phyloP scores from a whole-genome alignment of 179 eudicot species.

The Beta corolliflora region DNA sequence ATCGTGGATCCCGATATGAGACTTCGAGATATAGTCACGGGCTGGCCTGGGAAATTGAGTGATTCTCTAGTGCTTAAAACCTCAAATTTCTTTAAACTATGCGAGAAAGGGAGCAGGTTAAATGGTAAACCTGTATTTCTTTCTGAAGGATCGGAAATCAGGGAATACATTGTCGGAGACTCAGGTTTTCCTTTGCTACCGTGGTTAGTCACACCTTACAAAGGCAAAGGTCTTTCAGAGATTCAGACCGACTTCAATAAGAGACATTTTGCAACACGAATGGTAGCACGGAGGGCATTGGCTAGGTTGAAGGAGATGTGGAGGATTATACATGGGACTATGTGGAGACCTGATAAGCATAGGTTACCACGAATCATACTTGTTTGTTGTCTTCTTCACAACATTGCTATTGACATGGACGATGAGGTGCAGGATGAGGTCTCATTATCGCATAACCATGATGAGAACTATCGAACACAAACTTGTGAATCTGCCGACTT shows the following conservation, averaged over 20 bases:
- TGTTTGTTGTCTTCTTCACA: constrained; percentile 81
- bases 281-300: constrained; percentile 72
- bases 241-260: constrained; percentile 56
- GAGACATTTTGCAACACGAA: constrained; percentile 60
- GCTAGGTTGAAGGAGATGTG: constrained; percentile 72
- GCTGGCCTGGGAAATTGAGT: constrained; percentile 85
- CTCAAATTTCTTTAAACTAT: constrained; percentile 56
- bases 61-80: constrained; percentile 55
- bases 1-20: constrained; percentile 83
- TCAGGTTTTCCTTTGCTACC: constrained; percentile 67
- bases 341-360: constrained; percentile 90
- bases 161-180: constrained; percentile 82
- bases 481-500: constrained; percentile 57
- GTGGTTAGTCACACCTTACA: constrained; percentile 85
- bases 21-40: constrained; percentile 70
- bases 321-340: constrained; percentile 69
- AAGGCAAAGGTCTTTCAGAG: constrained; percentile 49
- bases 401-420: constrained; percentile 64
- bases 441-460: constrained; percentile 47
- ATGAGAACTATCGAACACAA: constrained; percentile 52
- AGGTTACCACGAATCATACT: constrained; percentile 80
- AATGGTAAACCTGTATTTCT: constrained; percentile 44
- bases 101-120: constrained; percentile 66
- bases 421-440: constrained; percentile 51
- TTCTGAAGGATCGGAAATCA: constrained; percentile 48